Evolutionary conservation across 139 green algal species (phyloP).

Genomic region (Choricystis sp.): DNA sequence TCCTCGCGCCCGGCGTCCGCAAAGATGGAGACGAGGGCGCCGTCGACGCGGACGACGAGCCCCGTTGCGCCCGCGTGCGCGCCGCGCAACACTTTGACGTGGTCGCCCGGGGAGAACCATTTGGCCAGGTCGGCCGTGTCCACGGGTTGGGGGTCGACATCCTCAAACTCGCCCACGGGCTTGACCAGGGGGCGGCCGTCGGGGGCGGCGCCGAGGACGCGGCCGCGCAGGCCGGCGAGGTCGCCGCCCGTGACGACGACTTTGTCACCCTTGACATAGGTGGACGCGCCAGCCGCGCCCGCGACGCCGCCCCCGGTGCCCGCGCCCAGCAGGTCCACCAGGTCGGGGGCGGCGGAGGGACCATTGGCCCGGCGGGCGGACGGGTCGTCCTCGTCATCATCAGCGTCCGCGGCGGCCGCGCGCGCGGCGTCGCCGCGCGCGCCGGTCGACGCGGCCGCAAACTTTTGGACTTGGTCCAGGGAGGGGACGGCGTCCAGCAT

Average conservation of each 20-base stretch:
- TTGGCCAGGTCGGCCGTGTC: background rate
- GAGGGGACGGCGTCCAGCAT: slow-evolving; percentile 45
- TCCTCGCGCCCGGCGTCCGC: slow-evolving; percentile 56
- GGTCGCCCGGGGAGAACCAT: slow-evolving; percentile 40
- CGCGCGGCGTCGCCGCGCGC: slow-evolving; percentile 5
- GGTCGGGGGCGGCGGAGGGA: slow-evolving; percentile 4
- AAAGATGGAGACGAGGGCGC: slow-evolving; percentile 45
- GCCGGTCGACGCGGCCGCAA: slow-evolving; percentile 35
- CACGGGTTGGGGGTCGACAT: slow-evolving; percentile 25
- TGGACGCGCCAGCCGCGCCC: background rate
- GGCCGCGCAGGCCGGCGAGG: background rate
- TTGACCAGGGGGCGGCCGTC: background rate
- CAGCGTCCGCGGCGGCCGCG: slow-evolving; percentile 11
- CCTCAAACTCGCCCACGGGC: slow-evolving; percentile 58
- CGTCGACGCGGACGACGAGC: slow-evolving; percentile 64
- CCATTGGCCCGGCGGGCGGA: background rate
- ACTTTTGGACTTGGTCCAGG: slow-evolving; percentile 79
- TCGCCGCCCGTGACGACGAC: slow-evolving; percentile 11
- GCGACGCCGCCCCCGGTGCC: background rate
- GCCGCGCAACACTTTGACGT: slow-evolving; percentile 71
- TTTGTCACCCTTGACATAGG: slow-evolving; percentile 33
- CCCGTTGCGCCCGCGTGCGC: slow-evolving; percentile 62
- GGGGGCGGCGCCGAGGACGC: background rate
- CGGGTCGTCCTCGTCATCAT: slow-evolving; percentile 1
- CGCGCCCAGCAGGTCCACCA: slow-evolving; percentile 14